Base-by-base conservation (phyloP, 805 yeast genomes). In the Schizosaccharomyces lindneri region DNA sequence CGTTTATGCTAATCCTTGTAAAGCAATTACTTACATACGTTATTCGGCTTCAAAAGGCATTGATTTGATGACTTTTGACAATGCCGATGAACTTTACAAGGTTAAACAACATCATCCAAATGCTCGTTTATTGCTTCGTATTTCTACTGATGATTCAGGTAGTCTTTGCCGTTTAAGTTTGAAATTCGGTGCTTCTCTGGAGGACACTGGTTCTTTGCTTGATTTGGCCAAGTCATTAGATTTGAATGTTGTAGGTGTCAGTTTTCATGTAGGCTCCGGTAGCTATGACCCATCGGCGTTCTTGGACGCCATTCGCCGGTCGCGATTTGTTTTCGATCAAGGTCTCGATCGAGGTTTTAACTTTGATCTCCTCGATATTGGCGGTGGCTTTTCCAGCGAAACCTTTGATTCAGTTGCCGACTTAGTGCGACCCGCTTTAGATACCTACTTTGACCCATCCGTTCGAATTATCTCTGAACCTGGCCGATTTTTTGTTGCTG, bases 241-340 rank as follows among this genome's bases (percentile, higher is more conserved):
- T 1, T 76, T 90, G 66, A 74, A 79, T 64, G 78, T 90, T 46
- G 80, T 73, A 17, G 98, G 98, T 61, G 89, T 89, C 43, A 88
- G 95, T 3, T 90, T 90, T 78, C 98, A 90, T 70, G 86, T 89
- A 64, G 98, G 98, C 0, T 86, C 95, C 1, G 97, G 97, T 43
- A 90, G 95, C 15, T 79, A 79, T 61, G 93, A 87, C 69, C 78
- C 81, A 62, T 70, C 74, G 55, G 78, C 90, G 2, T 78, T 86
- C 65, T 75, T 75, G 62, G 79, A 79, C 64, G 95, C 97, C 0
- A 79, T 87, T 48, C 70, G 73, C 61, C 95, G 87, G 68, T 79
- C 95, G 1, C 78, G 81, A 61, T 62, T 65, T 7, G 79, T 89
- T 2, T 90, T 89, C 68, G 83, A 83, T 62, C 68, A 72, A 62